Percentiles rank a stretch among this genome's conserved stretches.
These are phyloP conservation scores for Vinca minor DNA, from an alignment of 257 asterid genomes.

Conservation along the genomic window DNA sequence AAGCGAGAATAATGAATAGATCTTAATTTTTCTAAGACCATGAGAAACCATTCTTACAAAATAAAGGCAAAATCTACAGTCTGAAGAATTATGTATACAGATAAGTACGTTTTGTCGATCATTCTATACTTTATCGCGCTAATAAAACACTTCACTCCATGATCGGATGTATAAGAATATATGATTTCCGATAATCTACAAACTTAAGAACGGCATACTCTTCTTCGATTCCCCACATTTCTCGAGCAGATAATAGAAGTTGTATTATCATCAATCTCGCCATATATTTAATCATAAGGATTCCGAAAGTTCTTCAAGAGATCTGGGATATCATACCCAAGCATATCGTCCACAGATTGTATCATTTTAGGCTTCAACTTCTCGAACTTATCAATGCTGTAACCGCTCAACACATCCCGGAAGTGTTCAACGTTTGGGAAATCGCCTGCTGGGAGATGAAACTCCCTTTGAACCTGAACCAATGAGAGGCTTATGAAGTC, in stretches of 20 bases:
- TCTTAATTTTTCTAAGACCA: too few relatives aligned
- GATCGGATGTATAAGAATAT: neutral
- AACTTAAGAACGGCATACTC: neutral
- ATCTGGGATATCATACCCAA: constrained; percentile 81
- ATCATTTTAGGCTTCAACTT: constrained; percentile 82
- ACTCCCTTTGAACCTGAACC: constrained; percentile 73
- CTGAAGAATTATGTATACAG: too few relatives aligned
- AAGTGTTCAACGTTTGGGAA: constrained; percentile 79
- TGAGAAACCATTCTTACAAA: too few relatives aligned
- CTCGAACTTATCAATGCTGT: constrained; percentile 73
- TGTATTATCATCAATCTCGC: neutral
- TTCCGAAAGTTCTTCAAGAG: constrained; percentile 80
- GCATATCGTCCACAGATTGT: constrained; percentile 86
- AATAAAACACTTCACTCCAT: neutral
- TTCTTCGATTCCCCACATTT: neutral
- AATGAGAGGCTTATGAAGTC: neutral
- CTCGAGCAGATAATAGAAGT: neutral
- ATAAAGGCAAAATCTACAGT: too few relatives aligned
- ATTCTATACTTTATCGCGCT: too few relatives aligned
- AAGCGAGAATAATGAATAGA: too few relatives aligned
- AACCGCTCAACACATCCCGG: constrained; percentile 55
- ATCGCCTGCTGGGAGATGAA: constrained; percentile 85
- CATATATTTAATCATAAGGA: constrained; percentile 51
- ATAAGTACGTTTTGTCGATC: too few relatives aligned
- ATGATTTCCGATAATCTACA: neutral